phyloP scores from a whole-genome alignment of 371 early-diverging fungal genomes.

The Mucor mucedo region DNA sequence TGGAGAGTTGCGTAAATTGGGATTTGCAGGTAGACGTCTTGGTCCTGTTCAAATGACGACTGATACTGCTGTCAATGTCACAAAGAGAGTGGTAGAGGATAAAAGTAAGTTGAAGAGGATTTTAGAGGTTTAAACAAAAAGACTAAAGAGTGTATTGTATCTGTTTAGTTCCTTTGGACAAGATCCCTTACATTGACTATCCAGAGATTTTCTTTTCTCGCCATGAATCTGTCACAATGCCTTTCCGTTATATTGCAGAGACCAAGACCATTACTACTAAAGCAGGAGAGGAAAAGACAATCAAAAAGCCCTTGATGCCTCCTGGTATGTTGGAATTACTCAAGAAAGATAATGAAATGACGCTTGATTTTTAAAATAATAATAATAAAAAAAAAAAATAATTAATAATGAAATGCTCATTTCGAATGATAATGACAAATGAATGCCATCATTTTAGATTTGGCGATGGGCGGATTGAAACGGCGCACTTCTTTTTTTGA shows the following conservation, averaged over 20 bases:
- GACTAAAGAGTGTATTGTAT: not conserved
- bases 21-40: constrained; percentile 79
- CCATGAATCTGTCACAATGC: constrained; percentile 78
- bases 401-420: not conserved
- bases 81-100: constrained; percentile 64
- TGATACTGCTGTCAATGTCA: constrained; percentile 69
- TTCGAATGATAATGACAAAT: constrained; percentile 1
- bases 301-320: constrained; percentile 74
- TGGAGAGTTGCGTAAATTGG: constrained; percentile 70
- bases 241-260: constrained; percentile 68
- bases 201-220: constrained; percentile 76
- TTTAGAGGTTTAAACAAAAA: not conserved
- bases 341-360: constrained; percentile 73
- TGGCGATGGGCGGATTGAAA: not conserved
- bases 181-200: constrained; percentile 74
- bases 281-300: constrained; percentile 52
- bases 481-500: not conserved
- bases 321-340: constrained; percentile 79
- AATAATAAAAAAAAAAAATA: not conserved
- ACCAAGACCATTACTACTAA: constrained; percentile 50
- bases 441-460: not conserved
- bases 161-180: constrained; percentile 58
- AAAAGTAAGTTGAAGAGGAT: constrained; percentile 40
- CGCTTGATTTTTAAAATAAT: constrained; percentile 53
- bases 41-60: constrained; percentile 83